Evolutionary conservation across 805 yeast species (phyloP), one percentile per base, ranked within the genome.

Genomic region (Lipomyces lipofer): DNA sequence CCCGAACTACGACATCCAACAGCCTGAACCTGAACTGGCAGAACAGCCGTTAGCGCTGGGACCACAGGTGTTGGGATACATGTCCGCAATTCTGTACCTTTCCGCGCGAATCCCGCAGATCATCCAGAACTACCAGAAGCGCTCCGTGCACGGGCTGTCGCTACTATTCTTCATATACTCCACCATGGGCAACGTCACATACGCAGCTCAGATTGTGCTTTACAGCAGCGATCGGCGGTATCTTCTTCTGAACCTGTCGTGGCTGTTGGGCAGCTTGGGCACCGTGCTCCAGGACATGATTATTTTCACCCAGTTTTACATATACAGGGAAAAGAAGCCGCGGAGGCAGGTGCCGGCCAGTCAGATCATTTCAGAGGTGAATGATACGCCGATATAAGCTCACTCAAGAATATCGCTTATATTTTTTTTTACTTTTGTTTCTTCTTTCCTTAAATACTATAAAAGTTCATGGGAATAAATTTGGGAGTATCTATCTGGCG

Each of bases 81-180:
- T 80, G 4, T 82, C 88, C 3, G 92, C 95, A 0, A 56, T 73
- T 1, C 71, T 86, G 53, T 86, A 86, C 67, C 74, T 86, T 60
- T 81, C 86, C 7, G 94, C 94, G 2, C 73, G 89, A 60, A 70
- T 86, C 27, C 99, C 99, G 0, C 99, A 92, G 70, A 86, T 92
- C 50, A 72, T 79, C 53, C 95, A 87, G 66, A 92, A 92, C 71
- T 80, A 83, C 68, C 74, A 74, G 44, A 80, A 96, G 60, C 82
- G 84, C 64, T 86, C 96, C 3, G 90, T 90, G 51, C 78, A 81
- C 52, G 98, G 98, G 1, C 84, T 94, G 63, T 85, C 96, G 52
- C 79, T 92, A 58, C 78, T 88, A 49, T 87, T 86, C 70, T 86
- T 86, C 72, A 69, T 86, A 60, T 82, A 86, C 59, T 84, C 91